phyloP scores from a whole-genome alignment of 768 basidiomycete species.

The Lactarius quietus region DNA sequence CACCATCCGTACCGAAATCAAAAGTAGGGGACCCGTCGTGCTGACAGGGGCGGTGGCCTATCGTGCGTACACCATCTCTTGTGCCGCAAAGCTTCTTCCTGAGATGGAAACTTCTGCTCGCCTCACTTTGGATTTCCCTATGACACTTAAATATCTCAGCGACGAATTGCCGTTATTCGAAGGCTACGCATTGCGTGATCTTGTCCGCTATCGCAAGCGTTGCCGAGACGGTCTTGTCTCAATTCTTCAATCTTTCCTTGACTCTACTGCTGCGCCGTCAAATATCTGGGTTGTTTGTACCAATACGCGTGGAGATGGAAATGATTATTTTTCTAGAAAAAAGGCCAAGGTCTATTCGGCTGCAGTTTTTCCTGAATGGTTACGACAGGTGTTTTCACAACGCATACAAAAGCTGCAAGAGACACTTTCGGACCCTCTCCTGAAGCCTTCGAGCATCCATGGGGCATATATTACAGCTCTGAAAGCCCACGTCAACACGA shows the following conservation, averaged over 20 bases:
- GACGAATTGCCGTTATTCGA: background rate
- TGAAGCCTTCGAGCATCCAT: too few species aligned
- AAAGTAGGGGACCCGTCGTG: background rate
- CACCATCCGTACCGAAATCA: background rate
- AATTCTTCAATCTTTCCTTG: background rate
- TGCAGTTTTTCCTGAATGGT: too few species aligned
- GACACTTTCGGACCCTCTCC: too few species aligned
- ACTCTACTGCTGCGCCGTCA: too few species aligned
- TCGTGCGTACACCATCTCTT: background rate
- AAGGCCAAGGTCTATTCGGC: too few species aligned
- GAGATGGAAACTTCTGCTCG: background rate
- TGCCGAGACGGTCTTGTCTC: background rate
- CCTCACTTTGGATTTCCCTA: background rate
- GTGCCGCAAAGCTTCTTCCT: background rate
- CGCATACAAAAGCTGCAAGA: too few species aligned
- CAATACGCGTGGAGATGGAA: too few species aligned
- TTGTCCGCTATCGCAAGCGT: background rate
- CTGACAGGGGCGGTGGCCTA: slow-evolving; percentile 4
- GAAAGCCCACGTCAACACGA: too few species aligned
- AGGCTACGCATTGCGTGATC: background rate
- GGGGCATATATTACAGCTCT: too few species aligned
- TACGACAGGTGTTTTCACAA: too few species aligned
- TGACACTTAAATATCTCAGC: background rate
- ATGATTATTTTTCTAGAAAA: too few species aligned
- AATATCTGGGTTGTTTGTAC: too few species aligned